A percentile compares a stretch with the other conserved stretches of the same genome.
Evolutionary conservation across 257 asterid genomes (phyloP).

Genomic region (Paulownia fortunei): DNA sequence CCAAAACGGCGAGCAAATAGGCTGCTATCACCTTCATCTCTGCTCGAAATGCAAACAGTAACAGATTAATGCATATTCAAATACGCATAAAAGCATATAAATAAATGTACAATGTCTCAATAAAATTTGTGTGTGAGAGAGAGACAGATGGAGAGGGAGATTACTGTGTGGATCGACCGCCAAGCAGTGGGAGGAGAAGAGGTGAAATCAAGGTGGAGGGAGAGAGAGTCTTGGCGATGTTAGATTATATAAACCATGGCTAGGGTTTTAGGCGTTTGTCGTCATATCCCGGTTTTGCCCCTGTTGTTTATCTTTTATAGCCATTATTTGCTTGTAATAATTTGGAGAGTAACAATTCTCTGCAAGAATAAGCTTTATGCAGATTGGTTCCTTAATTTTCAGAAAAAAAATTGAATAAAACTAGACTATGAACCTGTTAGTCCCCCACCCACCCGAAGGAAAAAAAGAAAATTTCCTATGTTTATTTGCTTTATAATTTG

Average conservation of each 20-base stretch:
- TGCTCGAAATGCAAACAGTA: background rate
- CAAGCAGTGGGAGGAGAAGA: background rate
- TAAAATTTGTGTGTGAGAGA: background rate
- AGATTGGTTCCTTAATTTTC: background rate
- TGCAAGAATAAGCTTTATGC: background rate
- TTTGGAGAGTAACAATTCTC: background rate
- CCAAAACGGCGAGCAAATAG: conserved; percentile 44
- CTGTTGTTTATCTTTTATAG: background rate
- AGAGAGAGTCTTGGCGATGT: background rate
- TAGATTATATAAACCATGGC: background rate
- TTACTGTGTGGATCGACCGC: background rate
- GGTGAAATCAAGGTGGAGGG: background rate
- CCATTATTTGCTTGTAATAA: background rate
- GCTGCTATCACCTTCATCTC: conserved; percentile 50
- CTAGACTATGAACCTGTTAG: no score
- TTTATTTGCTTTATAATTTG: no score
- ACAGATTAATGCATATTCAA: background rate
- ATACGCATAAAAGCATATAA: no score
- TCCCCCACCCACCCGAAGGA: no score
- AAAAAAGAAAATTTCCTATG: no score
- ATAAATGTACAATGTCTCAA: background rate
- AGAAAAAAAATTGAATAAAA: no score
- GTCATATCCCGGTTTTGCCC: background rate
- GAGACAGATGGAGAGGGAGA: background rate
- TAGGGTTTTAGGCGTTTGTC: conserved; percentile 8